Conservation (phyloP, 2,329 filamentous ascomycete genomes). For the Epichloe baconii region DNA sequence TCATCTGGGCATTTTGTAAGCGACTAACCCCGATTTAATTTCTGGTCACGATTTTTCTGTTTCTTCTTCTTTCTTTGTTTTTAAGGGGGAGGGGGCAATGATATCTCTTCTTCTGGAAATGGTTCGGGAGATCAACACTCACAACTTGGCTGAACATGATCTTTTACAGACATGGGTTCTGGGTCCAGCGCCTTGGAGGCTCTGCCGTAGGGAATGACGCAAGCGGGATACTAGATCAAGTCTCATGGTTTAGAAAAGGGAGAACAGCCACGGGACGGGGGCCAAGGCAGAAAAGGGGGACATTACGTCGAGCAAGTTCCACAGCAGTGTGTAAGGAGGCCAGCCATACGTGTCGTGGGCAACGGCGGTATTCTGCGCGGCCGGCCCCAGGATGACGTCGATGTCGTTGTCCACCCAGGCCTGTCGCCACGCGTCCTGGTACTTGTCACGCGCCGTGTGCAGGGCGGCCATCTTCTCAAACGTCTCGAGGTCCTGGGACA, state of each 20-base stretch:
- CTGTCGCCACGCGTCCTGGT: constrained; percentile 27
- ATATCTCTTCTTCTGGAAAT: too few relatives aligned
- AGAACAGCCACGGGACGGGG: background rate
- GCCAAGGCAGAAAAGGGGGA: background rate
- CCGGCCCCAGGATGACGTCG: constrained; percentile 36
- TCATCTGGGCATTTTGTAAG: constrained; percentile 20
- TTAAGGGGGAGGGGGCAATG: too few relatives aligned
- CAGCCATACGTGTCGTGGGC: constrained; percentile 36
- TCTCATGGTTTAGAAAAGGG: background rate
- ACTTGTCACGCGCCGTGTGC: constrained; percentile 11
- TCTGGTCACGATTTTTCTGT: too few relatives aligned
- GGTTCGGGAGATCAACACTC: background rate
- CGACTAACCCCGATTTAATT: background rate
- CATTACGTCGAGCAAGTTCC: constrained; percentile 37
- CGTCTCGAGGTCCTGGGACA: constrained; percentile 7
- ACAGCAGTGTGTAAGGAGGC: constrained; percentile 32
- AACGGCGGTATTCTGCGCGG: constrained; percentile 36
- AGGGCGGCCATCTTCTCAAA: constrained; percentile 22
- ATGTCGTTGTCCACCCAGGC: constrained; percentile 28
- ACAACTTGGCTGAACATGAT: constrained; percentile 1
- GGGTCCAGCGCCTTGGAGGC: constrained; percentile 13
- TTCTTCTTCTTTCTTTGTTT: too few relatives aligned
- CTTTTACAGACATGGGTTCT: constrained; percentile 1
- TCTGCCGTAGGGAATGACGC: constrained; percentile 31
- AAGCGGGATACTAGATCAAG: constrained; percentile 33